Base-by-base conservation (phyloP, 2,329 filamentous ascomycete species). In the Fusarium pseudograminearum region DNA sequence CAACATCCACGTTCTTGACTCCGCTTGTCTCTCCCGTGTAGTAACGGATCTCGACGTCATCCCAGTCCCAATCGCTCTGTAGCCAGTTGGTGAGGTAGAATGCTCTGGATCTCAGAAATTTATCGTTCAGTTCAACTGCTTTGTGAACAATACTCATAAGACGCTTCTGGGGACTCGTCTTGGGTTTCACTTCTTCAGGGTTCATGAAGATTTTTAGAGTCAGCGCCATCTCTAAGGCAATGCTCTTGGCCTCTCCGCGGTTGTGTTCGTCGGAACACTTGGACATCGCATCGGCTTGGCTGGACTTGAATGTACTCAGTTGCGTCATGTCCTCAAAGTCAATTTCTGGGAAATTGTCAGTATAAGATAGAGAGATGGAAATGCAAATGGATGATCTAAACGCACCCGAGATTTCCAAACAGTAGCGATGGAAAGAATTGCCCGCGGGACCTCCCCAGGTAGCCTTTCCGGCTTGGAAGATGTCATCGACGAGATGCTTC, bases 381-480 rank as follows among this genome's bases (percentile, higher is more conserved):
- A 24, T 5, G 10, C 4, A 7, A 12, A 3, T 20, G n/a, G 2
- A 11, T 5, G 12, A 15, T 24, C 16, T 33, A 3, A 14, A 28
- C 57, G n/a, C 53, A 70, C 67, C 38, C 20, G 67, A 30, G 9
- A 64, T n/a, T 3, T 68, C 26, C 16, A 70, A 33, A 33, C 67
- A 70, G 14, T 63, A 67, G 9, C 14, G n/a, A 10, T 70, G 45
- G 24, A 70, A 70, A 15, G 30, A 33, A 16, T 51, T 28, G 5
- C 67, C 67, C 14, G 24, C 18, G 30, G 53, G 28, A 4, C 67
- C 67, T 15, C 67, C 67, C 46, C 68, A 70, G 5, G 50, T 33
- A 14, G 36, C 26, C 18, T 42, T 47, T 33, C 30, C 54, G 5
- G 28, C 67, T 4, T 50, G 36, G 6, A 70, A 70, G 8, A 70